Base-by-base conservation (phyloP, 163 green algal genomes). In the Scenedesmus sp. region DNA sequence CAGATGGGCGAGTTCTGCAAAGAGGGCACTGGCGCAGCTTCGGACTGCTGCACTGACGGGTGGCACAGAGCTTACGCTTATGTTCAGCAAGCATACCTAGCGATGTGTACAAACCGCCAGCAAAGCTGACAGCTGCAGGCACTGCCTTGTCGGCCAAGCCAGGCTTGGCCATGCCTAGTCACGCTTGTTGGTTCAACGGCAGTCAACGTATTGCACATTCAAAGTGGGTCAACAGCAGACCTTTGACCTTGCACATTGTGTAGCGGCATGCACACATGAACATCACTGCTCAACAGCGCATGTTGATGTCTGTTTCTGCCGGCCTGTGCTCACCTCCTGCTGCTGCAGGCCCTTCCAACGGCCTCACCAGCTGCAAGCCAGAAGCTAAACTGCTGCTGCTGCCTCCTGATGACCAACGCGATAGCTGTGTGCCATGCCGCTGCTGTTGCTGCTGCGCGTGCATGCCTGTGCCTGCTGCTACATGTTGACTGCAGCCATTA, bases 341-440 rank as follows among this genome's bases (percentile, higher is more conserved):
- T 59, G 4, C 46, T 53, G 44, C 72, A 56, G 56, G 70, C 12
- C 85, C 51, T 3, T 65, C 37, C 7, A 72, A 40, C 13, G 85
- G 85, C 65, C 85, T 76, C 20, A 85, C 70, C 85, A 90, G 46
- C 46, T 85, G 70, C 49, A 56, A 18, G 10, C 35, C 30, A 30
- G 80, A 10, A 46, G 61, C 33, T 13, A 65, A 76, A 2, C 65
- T 76, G 65, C 65, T 40, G 3, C 65, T 76, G 65, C 65, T 76
- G 61, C 61, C 40, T 5, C 61, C 56, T 68, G 30, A 26, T 40
- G 65, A 30, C 65, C 5, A 40, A 4, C 9, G 65, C 18, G 18
- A 4, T 7, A 40, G 30, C 65, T 76, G 65, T 76, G 65, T 18
- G 30, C 65, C 65, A 40, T 76, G 65, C 30, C 12, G 65, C 65